Evolutionary conservation across 169 alveolate genomes (phyloP), one percentile per base, ranked within the genome.

Genomic region (Babesia caballi): DNA sequence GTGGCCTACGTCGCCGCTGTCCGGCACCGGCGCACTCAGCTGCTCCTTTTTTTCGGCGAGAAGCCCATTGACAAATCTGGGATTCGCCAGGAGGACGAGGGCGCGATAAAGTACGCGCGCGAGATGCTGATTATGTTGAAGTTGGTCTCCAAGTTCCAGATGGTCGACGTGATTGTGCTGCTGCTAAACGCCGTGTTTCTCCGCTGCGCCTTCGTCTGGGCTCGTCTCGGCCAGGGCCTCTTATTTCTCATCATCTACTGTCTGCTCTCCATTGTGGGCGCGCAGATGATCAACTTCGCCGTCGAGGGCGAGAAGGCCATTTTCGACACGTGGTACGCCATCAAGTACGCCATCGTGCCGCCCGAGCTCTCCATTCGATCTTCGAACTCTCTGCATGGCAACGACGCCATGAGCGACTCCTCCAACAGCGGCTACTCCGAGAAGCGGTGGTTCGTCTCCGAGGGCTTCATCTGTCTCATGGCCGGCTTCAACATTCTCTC

Each of bases 271-370:
- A 69, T 81, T 23, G 70, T 75, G 23, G 83, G 84, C n/a, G 71
- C 88, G 46, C 88, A 81, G 57, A 35, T 81, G 77, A 38, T 81
- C 25, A 70, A 81, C 81, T 52, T 54, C 28, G 66, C 88, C 23
- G 83, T 81, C 38, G 83, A 81, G 54, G 88, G 84, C 27, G 88
- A 81, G 70, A 63, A 57, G 51, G 63, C 30, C 25, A 71, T 81
- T 33, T 71, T 81, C 60, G 84, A 81, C 32, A 33, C 69, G 50
- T 81, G 88, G 88, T 65, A 54, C n/a, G 75, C 87, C 41, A 57
- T 81, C 30, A 51, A 73, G 56, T 41, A 49, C 51, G 74, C 77
- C 41, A 74, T 44, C 15, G 35, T 50, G 32, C 68, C 58, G 53
- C 60, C 41, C 33, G 67, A 46, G 63, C 47, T 40, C 9, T 54